phyloP scores from a whole-genome alignment of 371 early-diverging fungal genomes.

The Mortierella sp. region DNA sequence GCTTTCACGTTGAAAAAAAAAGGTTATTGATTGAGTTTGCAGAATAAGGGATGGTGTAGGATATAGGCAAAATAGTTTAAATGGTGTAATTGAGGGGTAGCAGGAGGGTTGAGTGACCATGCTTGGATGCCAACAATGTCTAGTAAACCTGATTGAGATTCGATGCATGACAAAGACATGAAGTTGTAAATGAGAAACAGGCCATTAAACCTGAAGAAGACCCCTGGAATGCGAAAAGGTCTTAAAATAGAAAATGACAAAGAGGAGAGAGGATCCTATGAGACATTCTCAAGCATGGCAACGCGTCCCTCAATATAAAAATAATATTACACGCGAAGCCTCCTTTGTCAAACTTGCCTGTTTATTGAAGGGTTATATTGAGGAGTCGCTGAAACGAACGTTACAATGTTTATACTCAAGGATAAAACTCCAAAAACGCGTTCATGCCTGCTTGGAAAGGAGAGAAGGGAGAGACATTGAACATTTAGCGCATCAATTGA shows the following conservation, averaged over 20 bases:
- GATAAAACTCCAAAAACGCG: background rate
- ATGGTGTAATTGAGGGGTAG: background rate
- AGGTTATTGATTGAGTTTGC: no score
- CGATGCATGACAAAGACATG: background rate
- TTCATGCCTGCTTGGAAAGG: background rate
- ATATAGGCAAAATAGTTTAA: background rate
- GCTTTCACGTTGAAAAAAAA: background rate
- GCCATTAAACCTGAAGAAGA: background rate
- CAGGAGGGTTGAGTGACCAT: background rate
- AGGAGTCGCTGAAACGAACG: slow-evolving; percentile 10
- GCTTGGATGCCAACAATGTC: background rate
- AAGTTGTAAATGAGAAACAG: background rate
- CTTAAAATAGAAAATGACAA: background rate
- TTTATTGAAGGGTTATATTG: background rate
- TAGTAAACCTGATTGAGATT: background rate
- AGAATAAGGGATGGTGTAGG: no score
- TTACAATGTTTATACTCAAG: background rate
- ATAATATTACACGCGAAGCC: background rate
- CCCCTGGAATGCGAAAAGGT: background rate
- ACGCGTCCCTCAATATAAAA: background rate
- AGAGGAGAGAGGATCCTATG: background rate
- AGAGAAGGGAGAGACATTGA: background rate
- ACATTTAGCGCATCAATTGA: background rate
- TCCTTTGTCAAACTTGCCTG: background rate
- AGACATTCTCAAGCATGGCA: slow-evolving; percentile 12